Percentiles rank a stretch among this genome's conserved stretches.
phyloP scores from a whole-genome alignment of 768 basidiomycete species.

The Kwoniella newhampshirensis region DNA sequence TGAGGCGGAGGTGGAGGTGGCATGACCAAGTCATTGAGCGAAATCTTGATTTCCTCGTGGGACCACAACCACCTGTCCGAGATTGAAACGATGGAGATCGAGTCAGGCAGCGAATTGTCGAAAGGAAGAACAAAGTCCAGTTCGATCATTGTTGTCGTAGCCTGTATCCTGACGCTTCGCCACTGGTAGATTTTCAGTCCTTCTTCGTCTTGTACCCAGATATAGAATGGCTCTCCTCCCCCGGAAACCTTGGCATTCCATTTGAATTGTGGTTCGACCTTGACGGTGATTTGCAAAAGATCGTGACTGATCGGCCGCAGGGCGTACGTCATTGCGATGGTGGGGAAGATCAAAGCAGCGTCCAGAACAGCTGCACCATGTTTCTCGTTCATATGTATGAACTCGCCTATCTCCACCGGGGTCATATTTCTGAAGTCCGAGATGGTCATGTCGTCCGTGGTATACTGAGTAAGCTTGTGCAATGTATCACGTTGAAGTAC shows the following conservation, averaged over 20 bases:
- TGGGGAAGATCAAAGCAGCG: constrained; percentile 83
- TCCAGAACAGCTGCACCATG: constrained; percentile 76
- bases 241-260: constrained; percentile 80
- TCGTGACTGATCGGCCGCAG: constrained; percentile 81
- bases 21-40: constrained; percentile 72
- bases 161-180: constrained; percentile 69
- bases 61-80: constrained; percentile 94
- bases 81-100: constrained; percentile 71
- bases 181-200: constrained; percentile 80
- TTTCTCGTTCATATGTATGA: constrained; percentile 79
- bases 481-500: constrained; percentile 73
- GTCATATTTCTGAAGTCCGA: constrained; percentile 68
- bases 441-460: constrained; percentile 73
- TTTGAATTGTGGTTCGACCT: constrained; percentile 66
- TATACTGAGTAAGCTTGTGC: constrained; percentile 71
- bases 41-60: constrained; percentile 68
- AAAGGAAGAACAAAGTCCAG: constrained; percentile 81
- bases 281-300: constrained; percentile 72
- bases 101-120: constrained; percentile 62
- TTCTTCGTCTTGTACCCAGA: constrained; percentile 89
- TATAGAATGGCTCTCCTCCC: constrained; percentile 79
- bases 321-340: constrained; percentile 63
- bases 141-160: constrained; percentile 62
- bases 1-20: constrained; percentile 63
- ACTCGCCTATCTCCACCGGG: constrained; percentile 68